Percentiles rank a stretch among this genome's conserved stretches.
These are phyloP conservation scores for Ilyonectria mors-panacis DNA, from an alignment of 2,329 filamentous ascomycete genomes.

Conservation along the genomic window DNA sequence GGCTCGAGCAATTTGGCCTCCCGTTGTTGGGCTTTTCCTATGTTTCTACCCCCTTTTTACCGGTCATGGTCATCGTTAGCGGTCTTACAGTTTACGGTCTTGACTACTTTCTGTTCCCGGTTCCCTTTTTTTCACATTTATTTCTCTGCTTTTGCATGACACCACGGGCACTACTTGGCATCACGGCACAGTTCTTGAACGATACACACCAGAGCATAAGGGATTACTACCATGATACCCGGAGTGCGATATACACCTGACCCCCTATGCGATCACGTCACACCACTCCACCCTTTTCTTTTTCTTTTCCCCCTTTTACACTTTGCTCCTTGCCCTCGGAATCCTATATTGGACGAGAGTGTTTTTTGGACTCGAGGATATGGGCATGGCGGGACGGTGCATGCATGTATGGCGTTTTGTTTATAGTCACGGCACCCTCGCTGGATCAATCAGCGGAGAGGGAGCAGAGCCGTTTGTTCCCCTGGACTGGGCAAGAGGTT, in stretches of 20 bases:
- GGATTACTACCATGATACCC: conserved; percentile 57
- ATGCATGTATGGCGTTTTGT: conserved; percentile 52
- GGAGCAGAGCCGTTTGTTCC: conserved; percentile 8
- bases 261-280: conserved; percentile 52
- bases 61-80: conserved; percentile 29
- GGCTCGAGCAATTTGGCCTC: conserved; percentile 18
- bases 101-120: conserved; percentile 24
- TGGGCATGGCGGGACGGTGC: conserved; percentile 38
- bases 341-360: conserved; percentile 36
- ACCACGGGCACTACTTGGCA: conserved; percentile 46
- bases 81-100: conserved; percentile 26
- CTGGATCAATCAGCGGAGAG: conserved; percentile 26
- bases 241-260: conserved; percentile 56
- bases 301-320: conserved; percentile 29
- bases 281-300: conserved; percentile 56
- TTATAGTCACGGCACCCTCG: conserved; percentile 42
- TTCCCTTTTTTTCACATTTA: conserved; percentile 28
- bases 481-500: conserved; percentile 8
- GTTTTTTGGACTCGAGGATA: conserved; percentile 37
- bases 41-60: conserved; percentile 21
- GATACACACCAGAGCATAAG: conserved; percentile 56
- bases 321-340: conserved; percentile 34
- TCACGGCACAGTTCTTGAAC: conserved; percentile 51
- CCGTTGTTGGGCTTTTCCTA: conserved; percentile 19
- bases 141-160: conserved; percentile 37